Percentiles rank a stretch among this genome's conserved stretches.
Conservation (phyloP, 2,329 filamentous ascomycete genomes). For the Colletotrichum siamense region DNA sequence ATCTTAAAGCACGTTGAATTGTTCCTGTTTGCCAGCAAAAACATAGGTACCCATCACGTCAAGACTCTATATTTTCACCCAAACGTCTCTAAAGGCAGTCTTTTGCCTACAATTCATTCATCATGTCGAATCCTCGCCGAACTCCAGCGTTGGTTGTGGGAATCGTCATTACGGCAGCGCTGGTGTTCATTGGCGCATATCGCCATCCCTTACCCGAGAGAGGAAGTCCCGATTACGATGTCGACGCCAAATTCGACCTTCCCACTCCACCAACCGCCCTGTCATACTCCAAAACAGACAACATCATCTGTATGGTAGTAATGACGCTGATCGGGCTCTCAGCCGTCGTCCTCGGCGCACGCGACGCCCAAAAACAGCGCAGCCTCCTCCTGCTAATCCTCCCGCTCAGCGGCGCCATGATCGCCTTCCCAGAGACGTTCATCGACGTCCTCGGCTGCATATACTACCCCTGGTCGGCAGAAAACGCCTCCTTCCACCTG, state of each 20-base stretch:
- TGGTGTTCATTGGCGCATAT: accelerated
- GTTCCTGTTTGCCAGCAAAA: too few species aligned
- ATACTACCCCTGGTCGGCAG: neutral
- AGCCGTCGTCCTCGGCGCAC: accelerated
- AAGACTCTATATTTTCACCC: too few species aligned
- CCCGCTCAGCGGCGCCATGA: neutral
- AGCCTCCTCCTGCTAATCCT: neutral
- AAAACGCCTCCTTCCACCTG: neutral
- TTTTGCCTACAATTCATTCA: accelerated
- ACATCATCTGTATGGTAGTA: neutral
- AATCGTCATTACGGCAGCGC: accelerated
- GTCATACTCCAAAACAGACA: accelerated
- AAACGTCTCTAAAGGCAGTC: too few species aligned
- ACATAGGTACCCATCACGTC: too few species aligned
- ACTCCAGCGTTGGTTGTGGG: neutral
- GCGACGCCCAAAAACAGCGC: neutral
- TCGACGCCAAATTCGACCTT: accelerated
- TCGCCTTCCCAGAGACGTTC: neutral
- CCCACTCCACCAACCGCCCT: neutral
- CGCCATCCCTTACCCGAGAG: accelerated
- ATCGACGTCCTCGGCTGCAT: neutral
- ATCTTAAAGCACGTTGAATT: too few species aligned
- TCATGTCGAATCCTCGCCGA: neutral
- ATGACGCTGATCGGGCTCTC: neutral
- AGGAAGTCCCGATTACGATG: neutral